phyloP scores from a whole-genome alignment of 2,329 filamentous ascomycete species.

The Neocatenulostroma microsporum region DNA sequence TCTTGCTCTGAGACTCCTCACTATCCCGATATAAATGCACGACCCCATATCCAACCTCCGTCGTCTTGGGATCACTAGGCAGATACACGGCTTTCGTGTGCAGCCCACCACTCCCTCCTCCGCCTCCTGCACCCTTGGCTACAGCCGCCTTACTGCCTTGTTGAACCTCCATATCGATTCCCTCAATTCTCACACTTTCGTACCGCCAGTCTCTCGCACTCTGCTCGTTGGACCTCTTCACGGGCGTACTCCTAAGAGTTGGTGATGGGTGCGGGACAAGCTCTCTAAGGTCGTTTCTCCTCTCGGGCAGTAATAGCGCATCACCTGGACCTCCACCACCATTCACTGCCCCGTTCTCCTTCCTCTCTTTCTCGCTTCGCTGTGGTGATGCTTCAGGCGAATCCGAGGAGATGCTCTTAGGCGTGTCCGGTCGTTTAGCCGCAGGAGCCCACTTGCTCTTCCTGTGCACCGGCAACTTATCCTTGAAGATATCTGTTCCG shows the following conservation, averaged over 20 bases:
- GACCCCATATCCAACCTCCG: slow-evolving; percentile 81
- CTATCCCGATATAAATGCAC: slow-evolving; percentile 89
- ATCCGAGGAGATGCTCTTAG: slow-evolving; percentile 9
- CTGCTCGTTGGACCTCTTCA: slow-evolving; percentile 38
- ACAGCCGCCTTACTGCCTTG: slow-evolving; percentile 32
- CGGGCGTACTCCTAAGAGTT: slow-evolving; percentile 23
- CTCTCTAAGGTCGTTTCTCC: slow-evolving; percentile 30
- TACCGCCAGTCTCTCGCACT: slow-evolving; percentile 70
- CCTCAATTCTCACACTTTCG: slow-evolving; percentile 68
- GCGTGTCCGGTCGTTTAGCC: slow-evolving; percentile 10
- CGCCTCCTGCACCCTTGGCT: slow-evolving; percentile 45
- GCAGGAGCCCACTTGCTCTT: slow-evolving; percentile 33
- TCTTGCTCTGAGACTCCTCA: slow-evolving; percentile 59
- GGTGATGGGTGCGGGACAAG: slow-evolving; percentile 27
- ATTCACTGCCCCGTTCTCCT: background rate
- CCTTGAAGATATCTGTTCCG: slow-evolving; percentile 40
- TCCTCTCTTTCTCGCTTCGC: background rate
- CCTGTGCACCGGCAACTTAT: slow-evolving; percentile 36
- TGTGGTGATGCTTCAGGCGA: slow-evolving; percentile 11
- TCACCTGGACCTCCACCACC: slow-evolving; percentile 23
- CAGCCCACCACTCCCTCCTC: slow-evolving; percentile 57
- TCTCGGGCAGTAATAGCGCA: slow-evolving; percentile 29
- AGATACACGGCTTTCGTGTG: slow-evolving; percentile 77
- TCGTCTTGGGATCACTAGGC: slow-evolving; percentile 60
- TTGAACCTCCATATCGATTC: slow-evolving; percentile 60